These are phyloP conservation scores for Talaromyces sp. DNA, from an alignment of 2,329 filamentous ascomycete species.

Conservation along the genomic window DNA sequence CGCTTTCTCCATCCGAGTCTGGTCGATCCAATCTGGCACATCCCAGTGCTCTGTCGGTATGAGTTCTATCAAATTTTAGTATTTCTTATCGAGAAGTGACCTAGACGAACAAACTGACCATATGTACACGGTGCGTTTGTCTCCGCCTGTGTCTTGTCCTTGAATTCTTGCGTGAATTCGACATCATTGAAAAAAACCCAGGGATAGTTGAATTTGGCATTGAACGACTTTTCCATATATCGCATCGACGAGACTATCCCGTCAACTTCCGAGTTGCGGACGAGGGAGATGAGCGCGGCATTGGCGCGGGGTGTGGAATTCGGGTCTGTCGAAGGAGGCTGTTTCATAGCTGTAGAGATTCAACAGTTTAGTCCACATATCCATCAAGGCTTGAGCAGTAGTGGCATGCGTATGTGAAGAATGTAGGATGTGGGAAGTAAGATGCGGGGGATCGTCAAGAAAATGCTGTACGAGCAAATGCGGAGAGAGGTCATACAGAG, in stretches of 20 bases:
- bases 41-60: slow-evolving; percentile 95
- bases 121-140: slow-evolving; percentile 91
- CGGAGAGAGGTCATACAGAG: slow-evolving; percentile 12
- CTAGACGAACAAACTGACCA: slow-evolving; percentile 52
- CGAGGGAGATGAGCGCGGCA: slow-evolving; percentile 85
- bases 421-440: neutral
- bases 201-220: slow-evolving; percentile 97
- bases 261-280: slow-evolving; percentile 83
- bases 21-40: slow-evolving; percentile 85
- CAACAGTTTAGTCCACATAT: neutral
- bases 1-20: slow-evolving; percentile 79
- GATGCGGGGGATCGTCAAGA: slow-evolving; percentile 1
- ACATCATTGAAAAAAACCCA: slow-evolving; percentile 99
- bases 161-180: slow-evolving; percentile 96
- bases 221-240: slow-evolving; percentile 93
- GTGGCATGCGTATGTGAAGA: neutral
- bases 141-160: slow-evolving; percentile 69
- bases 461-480: neutral
- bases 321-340: slow-evolving; percentile 16
- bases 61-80: slow-evolving; percentile 45
- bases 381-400: neutral
- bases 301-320: slow-evolving; percentile 63
- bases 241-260: slow-evolving; percentile 84
- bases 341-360: slow-evolving; percentile 12
- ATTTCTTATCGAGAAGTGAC: neutral